Evolutionary conservation across 2,329 filamentous ascomycete genomes (phyloP).

Genomic region (Ophioceras dolichostomum): DNA sequence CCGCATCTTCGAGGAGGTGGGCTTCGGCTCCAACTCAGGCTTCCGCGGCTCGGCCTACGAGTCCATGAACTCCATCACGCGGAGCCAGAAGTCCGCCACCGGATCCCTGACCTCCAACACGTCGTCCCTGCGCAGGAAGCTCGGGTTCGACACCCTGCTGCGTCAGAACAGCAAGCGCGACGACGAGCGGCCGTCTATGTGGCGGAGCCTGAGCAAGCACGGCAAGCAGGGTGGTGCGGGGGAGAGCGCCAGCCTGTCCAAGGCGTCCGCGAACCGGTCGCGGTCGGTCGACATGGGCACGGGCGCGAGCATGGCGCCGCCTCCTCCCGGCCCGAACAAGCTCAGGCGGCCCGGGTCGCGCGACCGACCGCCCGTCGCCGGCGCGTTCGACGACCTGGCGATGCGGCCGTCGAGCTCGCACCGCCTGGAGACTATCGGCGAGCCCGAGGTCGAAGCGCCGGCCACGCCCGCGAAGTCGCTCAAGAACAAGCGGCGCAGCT

Average conservation of each 20-base stretch:
- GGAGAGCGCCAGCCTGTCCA: conserved; percentile 53
- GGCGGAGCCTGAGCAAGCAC: conserved; percentile 82
- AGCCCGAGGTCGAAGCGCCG: conserved; percentile 33
- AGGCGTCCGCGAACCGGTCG: conserved; percentile 53
- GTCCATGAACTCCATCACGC: conserved; percentile 42
- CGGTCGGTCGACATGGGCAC: conserved; percentile 65
- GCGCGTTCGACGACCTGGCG: conserved; percentile 44
- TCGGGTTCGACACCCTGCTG: conserved; percentile 65
- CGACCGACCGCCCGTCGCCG: conserved; percentile 47
- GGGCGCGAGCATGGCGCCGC: conserved; percentile 12
- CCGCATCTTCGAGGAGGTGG: conserved; percentile 63
- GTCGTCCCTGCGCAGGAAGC: conserved; percentile 73
- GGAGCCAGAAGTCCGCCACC: conserved; percentile 48
- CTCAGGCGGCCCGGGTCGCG: conserved; percentile 40
- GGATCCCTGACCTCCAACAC: conserved; percentile 76
- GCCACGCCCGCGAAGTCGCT: conserved; percentile 23
- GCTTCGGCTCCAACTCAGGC: conserved; percentile 24
- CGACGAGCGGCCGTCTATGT: conserved; percentile 63
- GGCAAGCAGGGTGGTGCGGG: conserved; percentile 44
- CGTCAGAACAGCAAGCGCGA: conserved; percentile 61
- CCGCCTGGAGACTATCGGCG: conserved; percentile 47
- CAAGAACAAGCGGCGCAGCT: conserved; percentile 79
- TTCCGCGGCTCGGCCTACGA: conserved; percentile 45
- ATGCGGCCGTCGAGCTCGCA: conserved; percentile 16
- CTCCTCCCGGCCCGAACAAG: conserved; percentile 31